Evolutionary conservation across 495 filamentous ascomycete genomes (phyloP).

Genomic region (Aspergillus steynii): DNA sequence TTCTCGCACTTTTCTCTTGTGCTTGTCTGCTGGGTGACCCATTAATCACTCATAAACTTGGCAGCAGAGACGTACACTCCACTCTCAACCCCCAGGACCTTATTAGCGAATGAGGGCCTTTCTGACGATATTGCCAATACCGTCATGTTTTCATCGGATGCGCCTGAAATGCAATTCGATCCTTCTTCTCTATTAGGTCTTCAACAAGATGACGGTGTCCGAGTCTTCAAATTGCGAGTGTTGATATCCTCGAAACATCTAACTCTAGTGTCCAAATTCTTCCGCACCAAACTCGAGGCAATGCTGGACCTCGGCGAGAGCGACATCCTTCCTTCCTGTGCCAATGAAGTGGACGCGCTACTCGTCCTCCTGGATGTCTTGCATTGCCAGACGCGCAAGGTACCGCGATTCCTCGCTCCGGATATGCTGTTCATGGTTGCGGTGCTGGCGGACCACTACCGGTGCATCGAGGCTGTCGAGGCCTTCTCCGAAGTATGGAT

Average conservation of each 20-base stretch:
- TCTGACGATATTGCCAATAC: too few species aligned
- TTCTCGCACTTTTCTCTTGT: too few species aligned
- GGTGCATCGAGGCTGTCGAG: conserved; percentile 45
- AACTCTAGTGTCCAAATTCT: conserved; percentile 40
- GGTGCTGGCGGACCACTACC: conserved; percentile 49
- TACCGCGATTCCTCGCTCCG: conserved; percentile 38
- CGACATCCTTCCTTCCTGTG: conserved; percentile 11
- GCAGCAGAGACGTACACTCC: too few species aligned
- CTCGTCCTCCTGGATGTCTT: conserved; percentile 48
- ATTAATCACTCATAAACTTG: background rate
- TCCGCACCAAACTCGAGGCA: conserved; percentile 19
- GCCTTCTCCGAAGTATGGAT: conserved; percentile 46
- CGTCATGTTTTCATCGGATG: too few species aligned
- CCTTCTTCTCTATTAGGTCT: too few species aligned
- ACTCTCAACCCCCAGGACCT: too few species aligned
- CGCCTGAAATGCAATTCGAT: too few species aligned
- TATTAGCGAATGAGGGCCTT: too few species aligned
- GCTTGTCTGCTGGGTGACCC: too few species aligned
- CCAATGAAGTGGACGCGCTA: conserved; percentile 39
- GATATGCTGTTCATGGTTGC: conserved; percentile 48
- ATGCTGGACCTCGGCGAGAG: conserved; percentile 8
- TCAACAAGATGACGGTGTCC: too few species aligned
- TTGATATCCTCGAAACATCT: conserved; percentile 47
- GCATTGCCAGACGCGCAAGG: conserved; percentile 41
- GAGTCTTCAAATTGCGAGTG: conserved; percentile 21